These are phyloP conservation scores for Botrytis sinoallii DNA, from an alignment of 2,329 filamentous ascomycete species.

Conservation along the genomic window DNA sequence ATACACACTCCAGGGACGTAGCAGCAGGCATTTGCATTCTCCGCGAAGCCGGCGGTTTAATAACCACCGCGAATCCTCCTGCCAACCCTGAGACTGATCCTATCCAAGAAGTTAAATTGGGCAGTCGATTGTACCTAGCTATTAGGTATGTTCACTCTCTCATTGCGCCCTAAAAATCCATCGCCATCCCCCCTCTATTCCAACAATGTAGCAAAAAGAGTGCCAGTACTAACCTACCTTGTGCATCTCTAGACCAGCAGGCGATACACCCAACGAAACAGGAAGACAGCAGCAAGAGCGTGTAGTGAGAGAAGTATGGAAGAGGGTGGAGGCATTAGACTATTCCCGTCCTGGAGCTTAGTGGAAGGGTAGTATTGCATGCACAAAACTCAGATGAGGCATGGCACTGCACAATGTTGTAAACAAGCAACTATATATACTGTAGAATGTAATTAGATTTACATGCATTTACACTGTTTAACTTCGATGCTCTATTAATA, in stretches of 20 bases:
- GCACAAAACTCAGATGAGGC: neutral
- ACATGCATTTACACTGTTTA: neutral
- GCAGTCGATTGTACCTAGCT: slow-evolving; percentile 68
- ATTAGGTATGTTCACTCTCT: slow-evolving; percentile 46
- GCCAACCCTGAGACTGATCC: slow-evolving; percentile 51
- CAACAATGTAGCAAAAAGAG: too few relatives aligned
- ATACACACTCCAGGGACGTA: slow-evolving; percentile 55
- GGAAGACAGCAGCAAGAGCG: slow-evolving; percentile 66
- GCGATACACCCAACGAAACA: slow-evolving; percentile 57
- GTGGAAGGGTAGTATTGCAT: neutral
- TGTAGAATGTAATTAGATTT: neutral
- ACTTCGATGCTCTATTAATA: neutral
- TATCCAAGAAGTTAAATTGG: slow-evolving; percentile 60
- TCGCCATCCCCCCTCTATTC: neutral
- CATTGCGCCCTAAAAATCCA: neutral
- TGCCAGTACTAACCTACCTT: too few relatives aligned
- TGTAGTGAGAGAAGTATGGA: slow-evolving; percentile 70
- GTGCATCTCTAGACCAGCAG: slow-evolving; percentile 48
- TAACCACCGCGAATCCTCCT: slow-evolving; percentile 73
- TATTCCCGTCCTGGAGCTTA: slow-evolving; percentile 61
- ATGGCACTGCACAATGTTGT: neutral
- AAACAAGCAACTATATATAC: neutral
- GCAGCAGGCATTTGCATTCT: slow-evolving; percentile 72
- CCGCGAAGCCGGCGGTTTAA: slow-evolving; percentile 68
- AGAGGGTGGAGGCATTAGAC: slow-evolving; percentile 61